These are phyloP conservation scores for Dipteronia dyeriana DNA, from an alignment of 345 rosid genomes.

Conservation along the genomic window DNA sequence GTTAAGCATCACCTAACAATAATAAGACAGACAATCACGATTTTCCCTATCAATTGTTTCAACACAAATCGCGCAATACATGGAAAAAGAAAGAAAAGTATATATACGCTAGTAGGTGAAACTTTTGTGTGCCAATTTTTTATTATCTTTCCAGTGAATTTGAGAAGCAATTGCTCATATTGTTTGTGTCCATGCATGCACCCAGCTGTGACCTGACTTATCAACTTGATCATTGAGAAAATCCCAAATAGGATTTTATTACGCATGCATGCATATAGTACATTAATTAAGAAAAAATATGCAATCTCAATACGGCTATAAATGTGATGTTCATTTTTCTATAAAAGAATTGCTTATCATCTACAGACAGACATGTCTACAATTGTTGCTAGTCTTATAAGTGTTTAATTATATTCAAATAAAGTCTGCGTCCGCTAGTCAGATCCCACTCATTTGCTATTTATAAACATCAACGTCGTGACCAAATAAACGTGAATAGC, in stretches of 20 bases:
- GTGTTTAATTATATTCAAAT: not conserved
- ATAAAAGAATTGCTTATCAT: slow-evolving; percentile 18
- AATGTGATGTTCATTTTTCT: not conserved
- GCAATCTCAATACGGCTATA: not conserved
- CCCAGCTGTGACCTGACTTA: slow-evolving; percentile 24
- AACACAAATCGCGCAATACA: not conserved
- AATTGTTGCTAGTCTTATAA: not conserved
- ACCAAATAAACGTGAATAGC: slow-evolving; percentile 35
- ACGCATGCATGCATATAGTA: not conserved
- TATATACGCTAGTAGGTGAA: not conserved
- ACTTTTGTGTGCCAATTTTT: not conserved
- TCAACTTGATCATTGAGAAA: slow-evolving; percentile 9
- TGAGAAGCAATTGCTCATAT: slow-evolving; percentile 40
- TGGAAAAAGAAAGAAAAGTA: not conserved
- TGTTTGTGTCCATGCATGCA: slow-evolving; percentile 7
- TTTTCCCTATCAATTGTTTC: slow-evolving; percentile 2
- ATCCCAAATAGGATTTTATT: not conserved
- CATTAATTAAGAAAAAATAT: not conserved
- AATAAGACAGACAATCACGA: not conserved
- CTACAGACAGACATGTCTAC: slow-evolving; percentile 2
- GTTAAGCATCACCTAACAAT: slow-evolving; percentile 23
- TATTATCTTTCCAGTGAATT: slow-evolving; percentile 2
- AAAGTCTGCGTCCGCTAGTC: slow-evolving; percentile 25
- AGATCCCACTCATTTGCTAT: slow-evolving; percentile 35
- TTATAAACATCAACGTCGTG: slow-evolving; percentile 37